phyloP scores from a whole-genome alignment of 176 grass and related monocot genomes.

The Musa acuminata region DNA sequence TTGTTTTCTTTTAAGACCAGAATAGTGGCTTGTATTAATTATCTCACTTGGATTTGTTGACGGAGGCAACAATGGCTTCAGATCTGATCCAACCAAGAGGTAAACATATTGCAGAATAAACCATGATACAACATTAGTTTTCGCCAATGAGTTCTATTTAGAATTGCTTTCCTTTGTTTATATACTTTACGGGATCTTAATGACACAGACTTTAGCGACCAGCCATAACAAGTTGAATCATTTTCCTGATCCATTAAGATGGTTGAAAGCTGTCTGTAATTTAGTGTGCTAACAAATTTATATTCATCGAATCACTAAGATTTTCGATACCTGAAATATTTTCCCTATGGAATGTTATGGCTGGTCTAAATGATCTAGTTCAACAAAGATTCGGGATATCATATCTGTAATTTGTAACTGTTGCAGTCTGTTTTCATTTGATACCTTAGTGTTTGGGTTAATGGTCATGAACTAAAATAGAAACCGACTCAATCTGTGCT shows the following conservation, averaged over 20 bases:
- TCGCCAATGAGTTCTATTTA: not conserved
- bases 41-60: not conserved
- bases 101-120: not conserved
- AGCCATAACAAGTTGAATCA: no score
- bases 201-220: no score
- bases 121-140: not conserved
- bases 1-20: not conserved
- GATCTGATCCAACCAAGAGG: constrained; percentile 2
- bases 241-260: no score
- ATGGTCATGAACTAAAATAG: not conserved
- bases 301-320: not conserved
- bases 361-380: not conserved
- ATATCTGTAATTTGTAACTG: not conserved
- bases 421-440: not conserved
- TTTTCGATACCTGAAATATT: not conserved
- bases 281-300: no score
- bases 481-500: not conserved
- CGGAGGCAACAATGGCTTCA: not conserved
- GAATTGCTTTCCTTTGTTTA: not conserved
- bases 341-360: not conserved
- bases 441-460: not conserved
- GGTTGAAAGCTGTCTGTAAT: no score
- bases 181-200: no score
- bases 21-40: not conserved
- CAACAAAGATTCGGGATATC: not conserved